Conservation (phyloP, 768 basidiomycete species). For the Erythrobasidium yunnanense region DNA sequence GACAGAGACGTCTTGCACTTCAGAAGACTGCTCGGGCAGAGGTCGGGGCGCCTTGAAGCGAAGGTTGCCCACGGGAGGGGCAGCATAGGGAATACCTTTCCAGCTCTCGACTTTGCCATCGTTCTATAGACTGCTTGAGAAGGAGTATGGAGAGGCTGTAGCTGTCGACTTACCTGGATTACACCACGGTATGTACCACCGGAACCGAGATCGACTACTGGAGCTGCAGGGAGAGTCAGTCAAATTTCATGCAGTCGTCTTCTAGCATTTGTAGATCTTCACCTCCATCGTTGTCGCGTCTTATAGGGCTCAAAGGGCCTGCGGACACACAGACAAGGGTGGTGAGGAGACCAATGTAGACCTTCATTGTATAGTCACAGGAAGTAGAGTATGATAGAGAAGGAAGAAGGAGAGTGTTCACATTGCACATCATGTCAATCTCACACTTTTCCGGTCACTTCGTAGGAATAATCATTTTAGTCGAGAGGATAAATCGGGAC, state of each 20-base stretch:
- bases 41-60: slow-evolving; percentile 13
- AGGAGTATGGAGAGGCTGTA: background rate
- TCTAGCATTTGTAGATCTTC: no score
- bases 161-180: background rate
- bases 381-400: no score
- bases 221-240: no score
- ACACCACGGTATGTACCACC: slow-evolving; percentile 17
- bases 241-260: no score
- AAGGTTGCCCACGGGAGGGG: slow-evolving; percentile 4
- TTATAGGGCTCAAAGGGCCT: background rate
- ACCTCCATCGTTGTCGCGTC: background rate
- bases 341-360: background rate
- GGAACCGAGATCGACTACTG: slow-evolving; percentile 10
- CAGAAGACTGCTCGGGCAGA: slow-evolving; percentile 1
- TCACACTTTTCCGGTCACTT: no score
- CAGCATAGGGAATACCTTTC: slow-evolving; percentile 21
- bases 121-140: background rate
- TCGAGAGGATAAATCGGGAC: no score
- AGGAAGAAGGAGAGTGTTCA: no score
- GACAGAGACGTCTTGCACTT: slow-evolving; percentile 14
- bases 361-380: background rate
- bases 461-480: no score
- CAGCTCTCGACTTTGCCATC: slow-evolving; percentile 21
- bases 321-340: background rate
- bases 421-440: no score